These are phyloP conservation scores for Sclerotinia minor DNA, from an alignment of 2,329 filamentous ascomycete genomes.

Conservation along the genomic window DNA sequence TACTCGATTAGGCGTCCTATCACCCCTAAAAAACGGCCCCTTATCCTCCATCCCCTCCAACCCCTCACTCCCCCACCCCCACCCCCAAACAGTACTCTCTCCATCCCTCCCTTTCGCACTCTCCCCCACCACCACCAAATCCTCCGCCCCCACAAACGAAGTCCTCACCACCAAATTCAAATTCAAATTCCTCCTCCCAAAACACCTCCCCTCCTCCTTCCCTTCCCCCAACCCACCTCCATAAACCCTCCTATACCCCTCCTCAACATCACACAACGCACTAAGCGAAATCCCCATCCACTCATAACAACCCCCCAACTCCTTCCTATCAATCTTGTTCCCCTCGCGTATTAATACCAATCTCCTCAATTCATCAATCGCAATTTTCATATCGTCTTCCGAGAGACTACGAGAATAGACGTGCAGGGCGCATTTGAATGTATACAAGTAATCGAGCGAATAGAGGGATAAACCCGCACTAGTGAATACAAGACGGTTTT, in stretches of 20 bases:
- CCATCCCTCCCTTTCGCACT: conserved; percentile 33
- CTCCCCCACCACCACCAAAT: conserved; percentile 31
- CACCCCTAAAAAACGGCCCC: conserved; percentile 45
- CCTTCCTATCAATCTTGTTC: conserved; percentile 50
- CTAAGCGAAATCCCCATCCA: conserved; percentile 55
- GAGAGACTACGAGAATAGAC: conserved; percentile 53
- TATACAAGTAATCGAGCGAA: conserved; percentile 62
- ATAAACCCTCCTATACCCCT: conserved; percentile 58
- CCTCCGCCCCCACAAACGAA: conserved; percentile 25
- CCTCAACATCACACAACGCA: conserved; percentile 55
- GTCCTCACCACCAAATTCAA: conserved; percentile 31
- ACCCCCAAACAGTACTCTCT: conserved; percentile 23
- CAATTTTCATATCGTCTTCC: conserved; percentile 52
- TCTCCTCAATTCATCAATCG: conserved; percentile 62
- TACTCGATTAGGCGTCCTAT: conserved; percentile 58
- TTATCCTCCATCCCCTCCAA: conserved; percentile 31
- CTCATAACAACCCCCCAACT: conserved; percentile 56
- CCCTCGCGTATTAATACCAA: conserved; percentile 57
- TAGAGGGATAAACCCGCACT: conserved; percentile 60
- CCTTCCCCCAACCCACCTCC: conserved; percentile 50
- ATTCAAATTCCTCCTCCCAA: too few relatives aligned
- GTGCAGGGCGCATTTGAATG: conserved; percentile 61
- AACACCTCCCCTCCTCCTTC: conserved; percentile 40
- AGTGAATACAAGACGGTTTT: conserved; percentile 62
- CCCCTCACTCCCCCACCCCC: conserved; percentile 6